A percentile compares a stretch with the other conserved stretches of the same genome.
These are phyloP conservation scores for Lavandula angustifolia DNA, from an alignment of 257 asterid species.

Conservation along the genomic window DNA sequence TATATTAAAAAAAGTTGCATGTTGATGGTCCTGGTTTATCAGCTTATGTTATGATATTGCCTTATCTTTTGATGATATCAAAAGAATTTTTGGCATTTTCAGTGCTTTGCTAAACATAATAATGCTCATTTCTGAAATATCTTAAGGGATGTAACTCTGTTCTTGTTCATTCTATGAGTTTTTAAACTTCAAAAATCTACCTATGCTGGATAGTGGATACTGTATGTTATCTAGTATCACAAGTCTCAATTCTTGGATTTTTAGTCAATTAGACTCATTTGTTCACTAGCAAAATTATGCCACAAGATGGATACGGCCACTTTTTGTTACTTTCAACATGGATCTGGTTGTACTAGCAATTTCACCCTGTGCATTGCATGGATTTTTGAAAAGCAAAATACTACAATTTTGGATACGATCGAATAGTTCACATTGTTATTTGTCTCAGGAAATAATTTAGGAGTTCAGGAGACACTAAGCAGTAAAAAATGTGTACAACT, in stretches of 20 bases:
- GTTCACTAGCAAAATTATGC: constrained; percentile 2
- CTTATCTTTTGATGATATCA: neutral
- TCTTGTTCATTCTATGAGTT: constrained; percentile 7
- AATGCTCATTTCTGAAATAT: neutral
- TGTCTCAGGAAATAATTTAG: neutral
- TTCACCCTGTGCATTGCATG: neutral
- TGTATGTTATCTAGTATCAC: neutral
- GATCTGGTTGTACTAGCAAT: neutral
- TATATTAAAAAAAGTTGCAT: neutral
- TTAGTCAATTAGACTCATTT: constrained; percentile 11
- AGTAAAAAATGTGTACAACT: neutral
- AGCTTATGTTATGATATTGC: neutral
- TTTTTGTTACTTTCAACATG: constrained; percentile 18
- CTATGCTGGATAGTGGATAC: neutral
- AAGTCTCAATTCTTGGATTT: constrained; percentile 7
- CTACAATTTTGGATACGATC: neutral
- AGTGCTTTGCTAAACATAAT: neutral
- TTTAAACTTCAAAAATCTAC: neutral
- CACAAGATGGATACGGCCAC: constrained; percentile 20
- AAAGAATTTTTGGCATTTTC: constrained; percentile 1
- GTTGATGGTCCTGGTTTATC: constrained; percentile 16
- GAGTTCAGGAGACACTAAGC: neutral
- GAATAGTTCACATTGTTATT: neutral
- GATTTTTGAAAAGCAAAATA: neutral
- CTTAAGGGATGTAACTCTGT: neutral